Evolutionary conservation across 164 flowering plant species (phyloP).

Genomic region (Cinnamomum micranthum): DNA sequence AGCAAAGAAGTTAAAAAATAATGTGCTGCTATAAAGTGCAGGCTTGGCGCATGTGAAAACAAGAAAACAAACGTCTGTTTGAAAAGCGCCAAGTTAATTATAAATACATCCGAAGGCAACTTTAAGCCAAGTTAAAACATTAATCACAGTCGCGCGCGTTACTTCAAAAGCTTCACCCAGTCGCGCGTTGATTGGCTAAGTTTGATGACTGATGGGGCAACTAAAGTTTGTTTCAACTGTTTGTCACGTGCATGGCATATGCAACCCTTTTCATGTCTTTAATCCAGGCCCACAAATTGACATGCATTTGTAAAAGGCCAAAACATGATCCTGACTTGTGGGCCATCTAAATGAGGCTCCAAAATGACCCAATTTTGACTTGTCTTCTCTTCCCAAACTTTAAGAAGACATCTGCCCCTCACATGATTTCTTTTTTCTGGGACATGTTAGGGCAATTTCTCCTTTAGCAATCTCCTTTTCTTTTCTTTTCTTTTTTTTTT

Average conservation of each 20-base stretch:
- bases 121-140: neutral
- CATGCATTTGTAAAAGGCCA: neutral
- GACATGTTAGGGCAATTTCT: neutral
- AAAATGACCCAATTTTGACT: neutral
- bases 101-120: neutral
- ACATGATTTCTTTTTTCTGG: neutral
- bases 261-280: neutral
- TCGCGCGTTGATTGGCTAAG: neutral
- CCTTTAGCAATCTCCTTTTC: neutral
- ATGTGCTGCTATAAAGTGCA: neutral
- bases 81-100: neutral
- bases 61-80: neutral
- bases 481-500: too few relatives aligned
- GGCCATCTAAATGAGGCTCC: neutral
- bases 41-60: neutral
- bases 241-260: conserved; percentile 4
- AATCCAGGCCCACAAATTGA: neutral
- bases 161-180: neutral
- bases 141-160: neutral
- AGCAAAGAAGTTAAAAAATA: too few relatives aligned
- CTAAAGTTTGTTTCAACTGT: neutral
- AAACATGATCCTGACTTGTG: neutral
- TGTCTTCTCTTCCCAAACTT: neutral
- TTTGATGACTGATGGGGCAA: neutral
- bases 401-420: neutral